phyloP scores from a whole-genome alignment of 164 flowering plant species.

The Houttuynia cordata region DNA sequence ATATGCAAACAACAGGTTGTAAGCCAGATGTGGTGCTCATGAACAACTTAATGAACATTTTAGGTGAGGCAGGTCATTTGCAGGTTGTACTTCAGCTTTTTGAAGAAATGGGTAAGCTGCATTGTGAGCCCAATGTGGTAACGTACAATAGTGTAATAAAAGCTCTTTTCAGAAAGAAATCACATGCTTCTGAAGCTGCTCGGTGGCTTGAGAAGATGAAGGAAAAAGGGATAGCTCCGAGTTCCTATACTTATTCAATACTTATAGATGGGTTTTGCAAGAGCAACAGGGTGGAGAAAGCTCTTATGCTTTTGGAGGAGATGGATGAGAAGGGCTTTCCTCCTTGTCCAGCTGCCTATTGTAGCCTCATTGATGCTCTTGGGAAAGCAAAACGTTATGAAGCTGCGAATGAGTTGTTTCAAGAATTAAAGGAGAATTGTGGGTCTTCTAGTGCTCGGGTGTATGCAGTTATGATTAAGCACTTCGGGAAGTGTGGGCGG shows the following conservation, averaged over 20 bases:
- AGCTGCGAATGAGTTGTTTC: constrained; percentile 85
- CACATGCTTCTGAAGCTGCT: constrained; percentile 48
- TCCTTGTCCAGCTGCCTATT: constrained; percentile 91
- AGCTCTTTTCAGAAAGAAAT: constrained; percentile 49
- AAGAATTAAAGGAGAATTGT: constrained; percentile 79
- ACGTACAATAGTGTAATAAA: constrained; percentile 79
- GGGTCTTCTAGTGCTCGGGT: constrained; percentile 74
- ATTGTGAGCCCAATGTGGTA: constrained; percentile 67
- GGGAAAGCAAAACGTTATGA: constrained; percentile 82
- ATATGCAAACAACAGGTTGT: constrained; percentile 49
- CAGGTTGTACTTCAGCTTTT: constrained; percentile 57
- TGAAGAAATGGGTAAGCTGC: constrained; percentile 45
- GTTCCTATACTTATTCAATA: constrained; percentile 78
- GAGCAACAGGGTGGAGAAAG: constrained; percentile 77
- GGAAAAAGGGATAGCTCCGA: constrained; percentile 49
- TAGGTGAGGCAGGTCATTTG: constrained; percentile 58
- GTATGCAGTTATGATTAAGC: constrained; percentile 94
- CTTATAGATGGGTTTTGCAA: constrained; percentile 93
- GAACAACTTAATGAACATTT: constrained; percentile 64
- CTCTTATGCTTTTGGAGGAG: constrained; percentile 77
- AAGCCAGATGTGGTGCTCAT: constrained; percentile 79
- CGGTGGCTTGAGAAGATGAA: constrained; percentile 83
- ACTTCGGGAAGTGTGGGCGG: constrained; percentile 81
- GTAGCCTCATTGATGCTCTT: constrained; percentile 77
- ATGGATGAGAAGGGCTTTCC: constrained; percentile 98